Percentiles rank a stretch among this genome's conserved stretches.
Conservation (phyloP, 805 yeast species). For the Suhomyces tanzawaensis region DNA sequence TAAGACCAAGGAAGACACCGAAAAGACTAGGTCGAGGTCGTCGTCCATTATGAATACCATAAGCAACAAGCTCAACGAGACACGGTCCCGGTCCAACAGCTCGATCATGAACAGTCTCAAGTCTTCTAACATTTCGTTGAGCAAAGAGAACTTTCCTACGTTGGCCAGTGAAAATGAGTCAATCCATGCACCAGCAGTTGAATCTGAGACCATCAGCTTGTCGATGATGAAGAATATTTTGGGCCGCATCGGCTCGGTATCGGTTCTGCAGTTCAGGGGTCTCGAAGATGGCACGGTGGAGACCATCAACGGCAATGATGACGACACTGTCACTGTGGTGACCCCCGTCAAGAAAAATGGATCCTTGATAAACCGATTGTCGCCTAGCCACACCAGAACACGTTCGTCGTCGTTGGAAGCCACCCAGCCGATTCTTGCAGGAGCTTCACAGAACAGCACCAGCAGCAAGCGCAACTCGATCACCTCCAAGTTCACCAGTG, state of each 20-base stretch:
- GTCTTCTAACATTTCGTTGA: slow-evolving; percentile 10
- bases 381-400: slow-evolving; percentile 38
- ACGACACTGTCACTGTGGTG: slow-evolving; percentile 5
- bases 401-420: slow-evolving; percentile 37
- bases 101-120: slow-evolving; percentile 22
- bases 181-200: slow-evolving; percentile 10
- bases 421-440: slow-evolving; percentile 9
- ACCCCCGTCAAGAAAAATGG: slow-evolving; percentile 12
- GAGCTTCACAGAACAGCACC: slow-evolving; percentile 1
- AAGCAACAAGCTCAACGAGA: slow-evolving; percentile 28
- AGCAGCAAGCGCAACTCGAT: slow-evolving; percentile 29
- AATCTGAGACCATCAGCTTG: slow-evolving; percentile 22
- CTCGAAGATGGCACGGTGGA: slow-evolving; percentile 9
- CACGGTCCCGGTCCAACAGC: slow-evolving; percentile 35
- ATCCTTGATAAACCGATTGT: slow-evolving; percentile 28
- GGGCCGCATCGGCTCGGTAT: slow-evolving; percentile 33
- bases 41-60: slow-evolving; percentile 38
- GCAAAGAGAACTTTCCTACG: slow-evolving; percentile 28
- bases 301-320: not conserved
- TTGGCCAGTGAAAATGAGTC: slow-evolving; percentile 19
- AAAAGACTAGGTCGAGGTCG: slow-evolving; percentile 31
- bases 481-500: slow-evolving; percentile 39
- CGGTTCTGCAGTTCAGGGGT: slow-evolving; percentile 21
- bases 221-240: slow-evolving; percentile 35
- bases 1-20: slow-evolving; percentile 9